phyloP scores from a whole-genome alignment of 2,329 filamentous ascomycete species.

The Colletotrichum sp. region DNA sequence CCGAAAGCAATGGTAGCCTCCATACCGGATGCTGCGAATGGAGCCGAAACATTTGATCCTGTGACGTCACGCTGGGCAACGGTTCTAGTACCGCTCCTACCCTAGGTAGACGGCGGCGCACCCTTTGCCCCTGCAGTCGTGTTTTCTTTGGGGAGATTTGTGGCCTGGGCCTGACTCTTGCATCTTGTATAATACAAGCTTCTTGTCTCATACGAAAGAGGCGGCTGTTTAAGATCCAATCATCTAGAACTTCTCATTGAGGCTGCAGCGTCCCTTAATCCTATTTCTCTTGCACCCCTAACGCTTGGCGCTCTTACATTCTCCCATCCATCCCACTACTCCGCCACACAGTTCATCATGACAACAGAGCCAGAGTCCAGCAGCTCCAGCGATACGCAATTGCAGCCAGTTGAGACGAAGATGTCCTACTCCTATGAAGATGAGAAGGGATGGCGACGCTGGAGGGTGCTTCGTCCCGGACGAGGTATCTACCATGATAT shows the following conservation, averaged over 20 bases:
- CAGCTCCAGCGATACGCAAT: not conserved
- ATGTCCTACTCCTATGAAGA: slow-evolving; percentile 37
- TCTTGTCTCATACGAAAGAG: not conserved
- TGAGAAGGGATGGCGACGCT: slow-evolving; percentile 42
- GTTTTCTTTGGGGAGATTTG: not conserved
- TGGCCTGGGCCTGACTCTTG: not conserved
- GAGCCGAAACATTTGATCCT: not conserved
- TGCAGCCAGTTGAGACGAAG: not conserved
- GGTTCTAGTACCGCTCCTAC: not conserved
- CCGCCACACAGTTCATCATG: not conserved
- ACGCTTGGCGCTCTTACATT: not conserved
- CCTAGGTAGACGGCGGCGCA: not conserved
- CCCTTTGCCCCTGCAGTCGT: not conserved
- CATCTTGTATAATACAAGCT: not conserved
- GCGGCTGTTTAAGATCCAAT: not conserved
- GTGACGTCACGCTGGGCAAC: not conserved
- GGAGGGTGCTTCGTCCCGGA: slow-evolving; percentile 46
- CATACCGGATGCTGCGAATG: not conserved
- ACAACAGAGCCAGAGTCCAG: not conserved
- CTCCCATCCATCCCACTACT: not conserved
- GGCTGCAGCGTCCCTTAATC: not conserved
- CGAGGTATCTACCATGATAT: slow-evolving; percentile 61
- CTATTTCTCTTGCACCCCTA: not conserved
- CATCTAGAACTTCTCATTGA: not conserved
- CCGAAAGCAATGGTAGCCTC: not conserved